Evolutionary conservation across 495 filamentous ascomycete species (phyloP).

Genomic region (Penicillium paradoxum): DNA sequence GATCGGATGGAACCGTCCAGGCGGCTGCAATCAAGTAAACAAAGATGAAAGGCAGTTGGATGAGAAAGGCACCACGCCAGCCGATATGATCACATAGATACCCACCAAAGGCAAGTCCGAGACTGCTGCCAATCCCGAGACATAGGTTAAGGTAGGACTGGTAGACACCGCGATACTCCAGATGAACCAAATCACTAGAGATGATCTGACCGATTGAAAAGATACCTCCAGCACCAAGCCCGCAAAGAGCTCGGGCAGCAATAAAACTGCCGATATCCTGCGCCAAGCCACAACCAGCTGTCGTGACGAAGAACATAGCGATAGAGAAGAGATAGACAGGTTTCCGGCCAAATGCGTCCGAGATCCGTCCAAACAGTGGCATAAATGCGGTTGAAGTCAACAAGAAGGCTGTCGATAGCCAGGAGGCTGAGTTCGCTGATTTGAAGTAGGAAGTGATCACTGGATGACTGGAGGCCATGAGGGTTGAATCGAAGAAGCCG

Average conservation of each 20-base stretch:
- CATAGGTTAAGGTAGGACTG: conserved; percentile 74
- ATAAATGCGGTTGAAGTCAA: conserved; percentile 73
- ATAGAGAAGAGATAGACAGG: conserved; percentile 61
- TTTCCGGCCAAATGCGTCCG: conserved; percentile 69
- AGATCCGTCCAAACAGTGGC: conserved; percentile 66
- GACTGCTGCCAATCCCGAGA: conserved; percentile 57
- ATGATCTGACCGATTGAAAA: conserved; percentile 70
- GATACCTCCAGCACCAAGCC: conserved; percentile 69
- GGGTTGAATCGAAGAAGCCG: conserved; percentile 66
- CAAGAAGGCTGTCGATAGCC: conserved; percentile 75
- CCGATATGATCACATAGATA: conserved; percentile 67
- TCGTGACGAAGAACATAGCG: conserved; percentile 58
- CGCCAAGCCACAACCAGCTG: conserved; percentile 68
- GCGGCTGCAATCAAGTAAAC: conserved; percentile 53
- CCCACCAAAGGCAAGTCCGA: conserved; percentile 69
- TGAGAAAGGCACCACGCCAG: conserved; percentile 65
- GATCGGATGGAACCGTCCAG: conserved; percentile 53
- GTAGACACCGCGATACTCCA: conserved; percentile 68
- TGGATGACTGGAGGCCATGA: conserved; percentile 79
- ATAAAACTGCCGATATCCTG: conserved; percentile 70
- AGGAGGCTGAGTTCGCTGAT: conserved; percentile 69
- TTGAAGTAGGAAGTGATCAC: conserved; percentile 77
- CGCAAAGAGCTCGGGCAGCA: conserved; percentile 65
- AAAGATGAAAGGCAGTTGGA: conserved; percentile 63
- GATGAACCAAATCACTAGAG: conserved; percentile 67